These are phyloP conservation scores for Nakaseomyces delphensis DNA, from an alignment of 1,139 yeast genomes.

Conservation along the genomic window DNA sequence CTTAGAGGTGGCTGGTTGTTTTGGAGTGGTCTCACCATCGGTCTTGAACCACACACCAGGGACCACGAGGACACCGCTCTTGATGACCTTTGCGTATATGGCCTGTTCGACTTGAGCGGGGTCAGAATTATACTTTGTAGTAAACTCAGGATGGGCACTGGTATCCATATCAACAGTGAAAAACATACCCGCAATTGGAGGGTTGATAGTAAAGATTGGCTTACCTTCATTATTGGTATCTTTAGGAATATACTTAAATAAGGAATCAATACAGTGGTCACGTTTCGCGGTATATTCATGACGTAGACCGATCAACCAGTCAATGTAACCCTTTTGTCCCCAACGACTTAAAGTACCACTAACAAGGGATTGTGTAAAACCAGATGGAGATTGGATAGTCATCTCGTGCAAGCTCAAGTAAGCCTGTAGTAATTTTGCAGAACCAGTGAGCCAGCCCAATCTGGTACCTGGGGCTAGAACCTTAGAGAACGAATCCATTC, in stretches of 20 bases:
- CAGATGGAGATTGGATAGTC: constrained; percentile 72
- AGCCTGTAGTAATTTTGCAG: constrained; percentile 55
- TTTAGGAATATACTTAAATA: constrained; percentile 40
- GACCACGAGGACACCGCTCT: constrained; percentile 46
- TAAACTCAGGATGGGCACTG: constrained; percentile 48
- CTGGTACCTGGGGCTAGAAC: constrained; percentile 89
- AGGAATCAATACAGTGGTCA: constrained; percentile 52
- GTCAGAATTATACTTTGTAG: constrained; percentile 38
- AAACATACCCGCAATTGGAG: constrained; percentile 63
- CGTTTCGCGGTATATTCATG: constrained; percentile 72
- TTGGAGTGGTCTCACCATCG: constrained; percentile 36
- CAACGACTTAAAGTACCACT: constrained; percentile 56
- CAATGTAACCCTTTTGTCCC: constrained; percentile 71
- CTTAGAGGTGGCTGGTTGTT: constrained; percentile 44
- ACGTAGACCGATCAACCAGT: constrained; percentile 84
- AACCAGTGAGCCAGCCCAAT: constrained; percentile 87
- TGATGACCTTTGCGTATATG: constrained; percentile 42
- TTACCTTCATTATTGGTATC: constrained; percentile 11
- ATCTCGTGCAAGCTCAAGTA: constrained; percentile 71
- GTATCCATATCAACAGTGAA: constrained; percentile 49
- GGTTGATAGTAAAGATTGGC: constrained; percentile 31
- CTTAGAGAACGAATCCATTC: constrained; percentile 88
- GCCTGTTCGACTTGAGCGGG: constrained; percentile 43
- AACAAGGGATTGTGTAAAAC: constrained; percentile 65
- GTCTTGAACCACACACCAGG: constrained; percentile 58